Evolutionary conservation across 257 asterid species (phyloP).

Genomic region (Jacaranda copaia): DNA sequence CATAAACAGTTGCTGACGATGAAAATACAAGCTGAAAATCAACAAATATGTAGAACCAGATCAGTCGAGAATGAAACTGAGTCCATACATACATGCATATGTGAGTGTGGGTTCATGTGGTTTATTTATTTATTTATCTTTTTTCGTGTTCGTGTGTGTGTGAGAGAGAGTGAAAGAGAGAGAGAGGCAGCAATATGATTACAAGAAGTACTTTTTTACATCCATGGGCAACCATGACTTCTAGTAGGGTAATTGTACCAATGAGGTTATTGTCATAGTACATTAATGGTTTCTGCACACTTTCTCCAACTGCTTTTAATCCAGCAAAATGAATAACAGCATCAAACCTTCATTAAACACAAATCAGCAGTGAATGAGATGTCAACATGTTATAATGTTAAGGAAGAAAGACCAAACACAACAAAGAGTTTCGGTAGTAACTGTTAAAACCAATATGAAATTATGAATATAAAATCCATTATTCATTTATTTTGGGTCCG

Average conservation of each 20-base stretch:
- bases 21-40: slow-evolving; percentile 75
- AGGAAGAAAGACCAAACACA: neutral
- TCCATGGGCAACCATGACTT: slow-evolving; percentile 82
- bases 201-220: slow-evolving; percentile 57
- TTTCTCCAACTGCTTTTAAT: slow-evolving; percentile 78
- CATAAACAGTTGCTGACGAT: slow-evolving; percentile 81
- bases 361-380: neutral
- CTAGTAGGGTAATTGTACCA: slow-evolving; percentile 62
- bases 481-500: too few relatives aligned
- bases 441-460: neutral
- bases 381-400: neutral
- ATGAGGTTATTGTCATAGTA: slow-evolving; percentile 71
- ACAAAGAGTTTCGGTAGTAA: neutral
- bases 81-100: neutral
- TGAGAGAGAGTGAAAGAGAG: too few relatives aligned
- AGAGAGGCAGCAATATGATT: neutral
- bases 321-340: slow-evolving; percentile 86
- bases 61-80: neutral
- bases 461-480: neutral
- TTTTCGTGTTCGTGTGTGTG: neutral
- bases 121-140: too few relatives aligned
- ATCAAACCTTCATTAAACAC: slow-evolving; percentile 56
- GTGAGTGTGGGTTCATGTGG: neutral
- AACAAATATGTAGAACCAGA: neutral
- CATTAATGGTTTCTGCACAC: slow-evolving; percentile 67